Evolutionary conservation across 768 basidiomycete genomes (phyloP), one percentile per base, ranked within the genome.

Genomic region (Rickenella mellea): DNA sequence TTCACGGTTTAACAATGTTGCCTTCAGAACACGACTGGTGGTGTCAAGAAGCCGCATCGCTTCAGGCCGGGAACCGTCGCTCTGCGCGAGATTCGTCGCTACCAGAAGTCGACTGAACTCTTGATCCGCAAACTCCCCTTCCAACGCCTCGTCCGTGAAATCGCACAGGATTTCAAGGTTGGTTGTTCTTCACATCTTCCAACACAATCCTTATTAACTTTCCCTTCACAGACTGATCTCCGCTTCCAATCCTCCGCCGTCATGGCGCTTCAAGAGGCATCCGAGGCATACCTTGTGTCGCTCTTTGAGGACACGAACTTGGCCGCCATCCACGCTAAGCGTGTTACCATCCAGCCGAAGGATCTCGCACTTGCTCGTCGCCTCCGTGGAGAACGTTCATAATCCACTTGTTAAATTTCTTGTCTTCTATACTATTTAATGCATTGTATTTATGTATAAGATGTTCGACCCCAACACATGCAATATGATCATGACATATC

Each of bases 41-140:
- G 78, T 67, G 77, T 80, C 59, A 79, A 79, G 76, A 80, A 98
- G 76, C 94, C 93, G 47, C 93, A 98, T 66, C 76, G 93, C 62
- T 97, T 94, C 83, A 78, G 86, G 59, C 86, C 86, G 53, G 86
- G 94, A 74, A 99, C 94, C 51, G 94, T 99, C 73, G 94, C 94
- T 52, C 90, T 99, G 51, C 92, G 94, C 76, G 93, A 97, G 70
- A 97, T 97, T 57, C 74, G 94, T 61, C 69, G 72, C 26, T 74
- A 77, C 59, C 76, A 78, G 52, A 77, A 78, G 58, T 76, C 73
- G 11, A 78, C 76, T 22, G 75, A 79, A 56, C 64, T 79, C 27
- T 68, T 78, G 47, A 78, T 79, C 55, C 70, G 75, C 53, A 78
- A 78, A 63, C 72, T 79, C 43, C 76, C 76, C 46, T 78, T 78